Conservation (phyloP, 495 filamentous ascomycete species). For the Melanomma pulvis-pyrius region DNA sequence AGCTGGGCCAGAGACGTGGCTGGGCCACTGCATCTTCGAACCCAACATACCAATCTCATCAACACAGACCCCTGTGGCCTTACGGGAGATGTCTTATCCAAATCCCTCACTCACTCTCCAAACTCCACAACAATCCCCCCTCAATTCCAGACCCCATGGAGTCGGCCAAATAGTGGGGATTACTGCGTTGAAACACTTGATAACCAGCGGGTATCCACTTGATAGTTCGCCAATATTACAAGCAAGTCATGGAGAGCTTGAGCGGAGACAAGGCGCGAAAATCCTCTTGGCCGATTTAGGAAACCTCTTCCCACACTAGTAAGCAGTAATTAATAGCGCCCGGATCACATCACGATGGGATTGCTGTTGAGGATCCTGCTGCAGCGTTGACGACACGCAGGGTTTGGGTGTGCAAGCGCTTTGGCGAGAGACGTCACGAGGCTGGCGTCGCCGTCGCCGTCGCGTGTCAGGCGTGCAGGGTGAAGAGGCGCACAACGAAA, state of each 20-base stretch:
- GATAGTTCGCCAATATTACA: not conserved
- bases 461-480: not conserved
- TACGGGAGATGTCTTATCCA: not conserved
- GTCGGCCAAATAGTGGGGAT: not conserved
- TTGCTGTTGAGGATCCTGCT: not conserved
- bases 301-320: not conserved
- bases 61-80: too few relatives aligned
- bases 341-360: too few relatives aligned
- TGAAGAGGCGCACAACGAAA: not conserved
- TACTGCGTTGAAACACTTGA: too few relatives aligned
- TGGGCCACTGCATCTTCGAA: too few relatives aligned
- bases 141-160: not conserved
- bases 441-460: not conserved
- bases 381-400: not conserved
- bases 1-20: too few relatives aligned
- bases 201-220: too few relatives aligned
- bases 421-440: not conserved
- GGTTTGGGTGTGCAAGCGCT: too few relatives aligned
- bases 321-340: not conserved
- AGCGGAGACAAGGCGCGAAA: conserved; percentile 1
- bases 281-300: too few relatives aligned
- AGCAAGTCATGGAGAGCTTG: not conserved
- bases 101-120: not conserved
- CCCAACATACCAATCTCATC: too few relatives aligned
- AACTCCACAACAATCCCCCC: conserved; percentile 6